Conservation (phyloP, 768 basidiomycete genomes). For the Xerocomellus chrysenteron region DNA sequence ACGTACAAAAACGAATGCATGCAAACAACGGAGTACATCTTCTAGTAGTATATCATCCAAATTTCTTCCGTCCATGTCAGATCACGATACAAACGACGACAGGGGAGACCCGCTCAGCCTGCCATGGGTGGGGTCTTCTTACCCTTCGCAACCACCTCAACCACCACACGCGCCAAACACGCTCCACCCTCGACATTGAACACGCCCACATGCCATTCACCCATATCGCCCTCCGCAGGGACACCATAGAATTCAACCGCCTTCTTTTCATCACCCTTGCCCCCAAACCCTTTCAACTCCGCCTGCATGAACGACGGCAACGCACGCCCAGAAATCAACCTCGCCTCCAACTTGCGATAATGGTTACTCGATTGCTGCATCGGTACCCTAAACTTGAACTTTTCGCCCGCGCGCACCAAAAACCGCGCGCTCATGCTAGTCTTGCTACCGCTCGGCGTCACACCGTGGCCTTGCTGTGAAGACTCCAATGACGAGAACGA, state of each 20-base stretch:
- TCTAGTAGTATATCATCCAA: slow-evolving; percentile 9
- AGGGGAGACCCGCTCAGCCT: slow-evolving; percentile 28
- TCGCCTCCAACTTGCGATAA: slow-evolving; percentile 45
- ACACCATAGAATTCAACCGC: slow-evolving; percentile 58
- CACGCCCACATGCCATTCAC: slow-evolving; percentile 54
- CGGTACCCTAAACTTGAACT: slow-evolving; percentile 57
- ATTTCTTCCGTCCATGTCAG: neutral
- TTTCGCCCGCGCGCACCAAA: slow-evolving; percentile 55
- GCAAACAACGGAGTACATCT: slow-evolving; percentile 14
- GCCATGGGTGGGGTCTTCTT: slow-evolving; percentile 26
- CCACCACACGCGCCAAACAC: slow-evolving; percentile 53
- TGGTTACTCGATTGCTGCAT: slow-evolving; percentile 31
- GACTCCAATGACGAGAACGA: slow-evolving; percentile 67
- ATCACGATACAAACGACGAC: slow-evolving; percentile 13
- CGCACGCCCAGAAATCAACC: slow-evolving; percentile 49
- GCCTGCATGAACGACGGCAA: slow-evolving; percentile 58
- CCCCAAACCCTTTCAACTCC: slow-evolving; percentile 40
- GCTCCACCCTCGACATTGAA: slow-evolving; percentile 48
- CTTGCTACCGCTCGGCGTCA: slow-evolving; percentile 26
- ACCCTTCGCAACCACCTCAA: slow-evolving; percentile 51
- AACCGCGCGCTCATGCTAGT: slow-evolving; percentile 34
- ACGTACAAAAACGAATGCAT: slow-evolving; percentile 24
- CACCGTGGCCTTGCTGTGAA: slow-evolving; percentile 42
- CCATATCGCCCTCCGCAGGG: slow-evolving; percentile 49
- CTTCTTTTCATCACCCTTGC: slow-evolving; percentile 42